Base-by-base conservation (phyloP, 2,329 filamentous ascomycete genomes). In the Onygena corvina region DNA sequence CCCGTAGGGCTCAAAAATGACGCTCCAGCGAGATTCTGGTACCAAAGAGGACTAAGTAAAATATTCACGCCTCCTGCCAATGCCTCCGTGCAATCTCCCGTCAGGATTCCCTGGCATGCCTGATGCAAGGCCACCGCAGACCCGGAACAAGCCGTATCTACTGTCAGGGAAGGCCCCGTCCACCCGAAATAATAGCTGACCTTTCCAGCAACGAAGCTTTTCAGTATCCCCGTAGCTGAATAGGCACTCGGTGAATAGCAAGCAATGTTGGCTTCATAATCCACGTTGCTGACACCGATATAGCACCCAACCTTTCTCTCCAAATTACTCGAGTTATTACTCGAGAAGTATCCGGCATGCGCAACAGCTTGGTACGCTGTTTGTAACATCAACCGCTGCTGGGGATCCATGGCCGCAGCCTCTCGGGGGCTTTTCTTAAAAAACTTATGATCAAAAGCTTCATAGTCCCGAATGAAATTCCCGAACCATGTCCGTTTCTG, bases 1-100 rank as follows among this genome's bases (percentile, higher is more conserved):
- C 71, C 71, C 55, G 66, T 58, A 1, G 36, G 83, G 25, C 83
- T 86, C 56, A 90, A 68, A 67, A 90, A 89, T 58, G 86, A 82
- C 9, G 83, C 85, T 12, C 4, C 21, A 29, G 20, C 18, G 6
- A 45, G 20, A 14, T 30, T 30, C 25, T 27, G 21, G 12, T 16
- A 30, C 21, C 16, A 27, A 27, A 29, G n/a, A 4, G 33, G 48
- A 21, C 14, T 47, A 30, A 34, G 42, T 16, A 53, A 11, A n/a
- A 36, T 20, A 21, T 35, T 40, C 7, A 31, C 44, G 11, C 33
- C 59, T 52, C 59, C 52, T 3, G 49, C 54, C 12, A 48, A 44
- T n/a, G 51, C 45, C 14, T 49, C 47, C n/a, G 30, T 25, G n/a
- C 46, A 55, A 4, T 59, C 54, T 2, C 56, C 52, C 4, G 27